Evolutionary conservation across 495 filamentous ascomycete species (phyloP).

Genomic region (Podospora appendiculata): DNA sequence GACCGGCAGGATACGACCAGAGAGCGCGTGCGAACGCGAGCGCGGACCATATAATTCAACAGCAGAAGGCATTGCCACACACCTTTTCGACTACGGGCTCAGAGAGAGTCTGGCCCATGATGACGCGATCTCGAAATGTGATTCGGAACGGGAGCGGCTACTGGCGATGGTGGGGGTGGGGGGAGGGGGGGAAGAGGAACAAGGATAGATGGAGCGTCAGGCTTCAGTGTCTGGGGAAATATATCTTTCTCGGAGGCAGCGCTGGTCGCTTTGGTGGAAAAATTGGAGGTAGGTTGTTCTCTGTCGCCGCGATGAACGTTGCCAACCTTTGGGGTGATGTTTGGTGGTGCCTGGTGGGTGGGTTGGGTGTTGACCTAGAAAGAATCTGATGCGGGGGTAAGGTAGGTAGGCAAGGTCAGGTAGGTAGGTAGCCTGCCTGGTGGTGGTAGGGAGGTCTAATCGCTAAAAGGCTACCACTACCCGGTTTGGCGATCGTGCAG

Average conservation of each 20-base stretch:
- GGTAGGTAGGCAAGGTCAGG: too few species aligned
- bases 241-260: too few species aligned
- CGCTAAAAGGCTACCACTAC: too few species aligned
- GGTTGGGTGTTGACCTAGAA: too few species aligned
- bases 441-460: too few species aligned
- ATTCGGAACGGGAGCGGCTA: conserved; percentile 19
- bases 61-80: conserved; percentile 28
- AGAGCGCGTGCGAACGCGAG: background rate
- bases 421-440: too few species aligned
- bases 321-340: too few species aligned
- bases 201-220: background rate
- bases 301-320: background rate
- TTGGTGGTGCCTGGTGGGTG: too few species aligned
- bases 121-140: conserved; percentile 15
- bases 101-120: conserved; percentile 98
- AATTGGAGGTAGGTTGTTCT: background rate
- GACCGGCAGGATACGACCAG: background rate
- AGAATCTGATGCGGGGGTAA: too few species aligned
- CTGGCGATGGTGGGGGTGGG: conserved; percentile 9
- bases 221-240: too few species aligned
- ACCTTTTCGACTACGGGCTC: conserved; percentile 99
- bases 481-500: too few species aligned
- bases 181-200: conserved; percentile 4
- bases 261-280: background rate
- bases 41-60: background rate